phyloP scores from a whole-genome alignment of 352 stramenopile genomes.

The Aphanomyces astaci region DNA sequence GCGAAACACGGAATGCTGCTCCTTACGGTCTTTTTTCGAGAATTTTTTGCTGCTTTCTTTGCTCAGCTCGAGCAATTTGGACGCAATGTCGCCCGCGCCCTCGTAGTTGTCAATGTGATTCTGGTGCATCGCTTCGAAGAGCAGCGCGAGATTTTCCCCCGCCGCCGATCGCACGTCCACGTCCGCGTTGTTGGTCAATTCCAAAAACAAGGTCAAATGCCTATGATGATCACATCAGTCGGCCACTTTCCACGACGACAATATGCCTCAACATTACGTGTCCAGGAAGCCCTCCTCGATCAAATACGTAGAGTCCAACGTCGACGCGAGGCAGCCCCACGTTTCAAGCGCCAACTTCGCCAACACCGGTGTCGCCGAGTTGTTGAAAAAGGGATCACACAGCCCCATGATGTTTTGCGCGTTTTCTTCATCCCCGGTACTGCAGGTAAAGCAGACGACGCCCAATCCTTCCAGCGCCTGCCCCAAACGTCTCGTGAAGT shows the following conservation, averaged over 20 bases:
- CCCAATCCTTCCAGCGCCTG: constrained; percentile 64
- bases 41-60: constrained; percentile 86
- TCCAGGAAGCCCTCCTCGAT: constrained; percentile 45
- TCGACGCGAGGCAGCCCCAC: constrained; percentile 66
- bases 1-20: constrained; percentile 73
- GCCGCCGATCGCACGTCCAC: constrained; percentile 72
- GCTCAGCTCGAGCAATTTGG: constrained; percentile 73
- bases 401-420: constrained; percentile 50
- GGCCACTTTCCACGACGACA: neutral
- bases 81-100: neutral
- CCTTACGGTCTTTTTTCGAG: constrained; percentile 85
- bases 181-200: constrained; percentile 66
- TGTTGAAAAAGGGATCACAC: constrained; percentile 65
- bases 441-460: constrained; percentile 68
- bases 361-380: constrained; percentile 47
- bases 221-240: constrained; percentile 26
- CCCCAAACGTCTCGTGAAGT: neutral
- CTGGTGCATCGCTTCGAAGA: constrained; percentile 60
- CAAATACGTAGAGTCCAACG: constrained; percentile 46
- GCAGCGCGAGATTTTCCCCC: constrained; percentile 78
- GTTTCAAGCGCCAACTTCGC: constrained; percentile 50
- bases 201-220: constrained; percentile 57
- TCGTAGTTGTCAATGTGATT: constrained; percentile 42
- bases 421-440: constrained; percentile 63
- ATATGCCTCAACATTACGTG: constrained; percentile 37